Evolutionary conservation across 306 rosid genomes (phyloP), one percentile per base, ranked within the genome.

Genomic region (Casuarina equisetifolia): DNA sequence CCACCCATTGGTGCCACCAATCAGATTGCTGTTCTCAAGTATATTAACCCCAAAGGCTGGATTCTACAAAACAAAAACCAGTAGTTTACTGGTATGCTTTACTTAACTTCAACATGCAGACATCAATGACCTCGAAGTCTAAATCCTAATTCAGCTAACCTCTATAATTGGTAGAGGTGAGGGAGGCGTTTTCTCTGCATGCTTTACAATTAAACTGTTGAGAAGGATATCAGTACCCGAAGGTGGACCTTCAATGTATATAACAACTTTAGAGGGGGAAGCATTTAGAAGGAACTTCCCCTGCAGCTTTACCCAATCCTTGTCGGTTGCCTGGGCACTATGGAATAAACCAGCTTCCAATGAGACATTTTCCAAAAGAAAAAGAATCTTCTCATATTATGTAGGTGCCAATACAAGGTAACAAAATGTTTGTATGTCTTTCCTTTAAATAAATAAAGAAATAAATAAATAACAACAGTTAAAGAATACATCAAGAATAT

Each of bases 161-260:
- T 88, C 84, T 75, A 84, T 73, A 80, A 75, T 82, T 5, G 97
- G 99, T 45, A 84, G 85, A 43, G 87, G 80, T 64, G 97, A 90
- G 73, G 98, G 96, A 55, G 93, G 90, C 63, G 78, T 35, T 81
- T 86, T 92, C 76, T 88, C 84, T 3, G 98, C 97, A 68, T 91
- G 98, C 88, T 89, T 91, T 73, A 95, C 80, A 73, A 89, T 83
- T 9, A 95, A 79, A 82, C 89, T 86, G 72, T 92, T 90, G 76
- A 92, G 69, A 73, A 95, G 98, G 84, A 95, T 95, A 86, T 92
- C 98, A 2, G 85, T 84, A 77, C 97, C 97, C 1, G 94, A 72
- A 6, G 96, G 91, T 6, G 98, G 98, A 66, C 98, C 98, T 91
- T 95, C 98, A 3, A 95, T 70, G 86, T 91, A 95, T 79, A 95